phyloP scores from a whole-genome alignment of 805 yeast genomes.

The Starmerella powellii region DNA sequence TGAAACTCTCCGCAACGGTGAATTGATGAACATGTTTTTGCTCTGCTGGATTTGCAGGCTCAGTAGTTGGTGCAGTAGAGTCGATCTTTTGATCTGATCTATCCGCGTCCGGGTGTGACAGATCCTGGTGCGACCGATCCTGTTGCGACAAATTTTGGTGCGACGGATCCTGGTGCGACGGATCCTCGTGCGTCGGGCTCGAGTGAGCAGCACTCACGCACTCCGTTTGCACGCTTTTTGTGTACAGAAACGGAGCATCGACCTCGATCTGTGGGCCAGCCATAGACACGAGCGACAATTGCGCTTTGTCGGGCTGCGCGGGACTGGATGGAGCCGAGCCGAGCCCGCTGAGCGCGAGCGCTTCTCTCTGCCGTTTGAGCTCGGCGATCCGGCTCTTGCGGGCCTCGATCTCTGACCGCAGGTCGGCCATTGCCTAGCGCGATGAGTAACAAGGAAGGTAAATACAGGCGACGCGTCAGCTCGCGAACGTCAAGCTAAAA shows the following conservation, averaged over 20 bases:
- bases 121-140: too few relatives aligned
- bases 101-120: too few relatives aligned
- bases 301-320: neutral
- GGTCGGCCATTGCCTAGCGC: slow-evolving; percentile 18
- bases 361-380: slow-evolving; percentile 38
- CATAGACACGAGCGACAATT: neutral
- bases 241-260: slow-evolving; percentile 2
- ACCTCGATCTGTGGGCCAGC: slow-evolving; percentile 5
- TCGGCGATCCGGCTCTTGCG: slow-evolving; percentile 41
- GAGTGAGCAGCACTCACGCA: neutral
- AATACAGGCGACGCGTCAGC: too few relatives aligned
- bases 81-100: neutral
- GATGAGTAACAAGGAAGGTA: neutral
- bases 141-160: too few relatives aligned
- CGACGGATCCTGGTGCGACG: too few relatives aligned
- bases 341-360: slow-evolving; percentile 6
- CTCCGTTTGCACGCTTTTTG: slow-evolving; percentile 5
- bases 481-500: too few relatives aligned
- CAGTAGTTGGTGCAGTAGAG: neutral
- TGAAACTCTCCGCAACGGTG: neutral
- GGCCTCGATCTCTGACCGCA: slow-evolving; percentile 40
- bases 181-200: too few relatives aligned
- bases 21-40: neutral
- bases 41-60: neutral
- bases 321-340: neutral